A percentile compares a stretch with the other conserved stretches of the same genome.
These are phyloP conservation scores for Kwoniella sp. DNA, from an alignment of 768 basidiomycete genomes.

Conservation along the genomic window DNA sequence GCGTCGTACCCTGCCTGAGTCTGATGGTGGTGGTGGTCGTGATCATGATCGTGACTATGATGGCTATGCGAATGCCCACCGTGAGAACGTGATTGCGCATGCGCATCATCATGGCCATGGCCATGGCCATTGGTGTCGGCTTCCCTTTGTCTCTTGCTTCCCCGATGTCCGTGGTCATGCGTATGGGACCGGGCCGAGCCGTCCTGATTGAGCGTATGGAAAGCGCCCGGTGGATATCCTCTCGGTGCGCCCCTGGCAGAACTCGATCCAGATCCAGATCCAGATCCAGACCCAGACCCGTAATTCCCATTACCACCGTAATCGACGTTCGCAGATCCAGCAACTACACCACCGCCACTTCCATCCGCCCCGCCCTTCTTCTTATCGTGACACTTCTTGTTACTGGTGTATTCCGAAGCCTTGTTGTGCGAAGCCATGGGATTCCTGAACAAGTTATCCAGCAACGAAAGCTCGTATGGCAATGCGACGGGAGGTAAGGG, in stretches of 20 bases:
- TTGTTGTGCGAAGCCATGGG: constrained; percentile 54
- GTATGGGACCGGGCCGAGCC: not conserved
- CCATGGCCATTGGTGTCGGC: not conserved
- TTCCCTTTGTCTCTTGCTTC: not conserved
- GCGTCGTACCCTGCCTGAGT: not conserved
- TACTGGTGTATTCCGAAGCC: constrained; percentile 53
- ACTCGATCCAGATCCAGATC: not conserved
- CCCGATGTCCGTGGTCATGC: not conserved
- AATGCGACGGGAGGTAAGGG: constrained; percentile 48
- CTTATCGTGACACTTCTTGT: constrained; percentile 26
- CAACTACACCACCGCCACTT: not conserved
- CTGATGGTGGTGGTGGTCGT: not conserved
- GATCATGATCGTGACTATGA: too few species aligned
- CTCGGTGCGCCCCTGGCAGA: constrained; percentile 2
- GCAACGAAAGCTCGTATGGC: constrained; percentile 53
- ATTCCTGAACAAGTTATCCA: constrained; percentile 56
- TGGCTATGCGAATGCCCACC: not conserved
- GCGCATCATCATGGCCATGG: too few species aligned
- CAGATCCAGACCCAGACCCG: not conserved
- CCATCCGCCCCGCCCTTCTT: constrained; percentile 8
- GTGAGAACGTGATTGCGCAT: not conserved
- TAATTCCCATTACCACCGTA: constrained; percentile 11
- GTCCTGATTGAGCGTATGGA: constrained; percentile 12
- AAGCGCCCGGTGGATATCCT: constrained; percentile 26
- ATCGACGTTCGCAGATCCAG: constrained; percentile 10